Conservation (phyloP, 163 green algal species). For the Prototheca wickerhamii region DNA sequence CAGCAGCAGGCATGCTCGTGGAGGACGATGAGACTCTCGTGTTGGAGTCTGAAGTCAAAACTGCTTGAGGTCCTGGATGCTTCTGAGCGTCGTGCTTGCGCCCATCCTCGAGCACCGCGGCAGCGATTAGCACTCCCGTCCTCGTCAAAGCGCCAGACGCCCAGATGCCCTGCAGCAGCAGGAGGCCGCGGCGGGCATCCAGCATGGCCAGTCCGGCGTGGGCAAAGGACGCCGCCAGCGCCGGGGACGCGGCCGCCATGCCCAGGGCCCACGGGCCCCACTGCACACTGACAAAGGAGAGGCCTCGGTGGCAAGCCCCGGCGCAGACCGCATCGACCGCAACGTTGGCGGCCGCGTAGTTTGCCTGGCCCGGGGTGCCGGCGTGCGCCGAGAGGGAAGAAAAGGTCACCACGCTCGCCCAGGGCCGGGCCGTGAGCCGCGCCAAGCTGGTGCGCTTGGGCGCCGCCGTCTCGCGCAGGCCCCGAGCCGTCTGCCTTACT, state of each 20-base stretch:
- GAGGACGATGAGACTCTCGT: too few relatives aligned
- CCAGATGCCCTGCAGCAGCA: constrained; percentile 16
- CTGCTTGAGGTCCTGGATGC: neutral
- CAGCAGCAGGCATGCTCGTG: neutral
- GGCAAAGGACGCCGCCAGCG: constrained; percentile 11
- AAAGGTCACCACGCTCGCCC: neutral
- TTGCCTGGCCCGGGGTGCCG: constrained; percentile 60
- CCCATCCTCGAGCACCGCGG: neutral
- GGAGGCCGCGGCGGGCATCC: constrained; percentile 3
- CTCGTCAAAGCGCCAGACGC: neutral
- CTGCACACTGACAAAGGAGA: constrained; percentile 42
- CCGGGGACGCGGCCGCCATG: constrained; percentile 46
- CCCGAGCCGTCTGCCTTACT: constrained; percentile 15
- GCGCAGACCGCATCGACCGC: constrained; percentile 30
- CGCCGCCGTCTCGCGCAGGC: constrained; percentile 26
- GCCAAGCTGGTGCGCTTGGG: constrained; percentile 35
- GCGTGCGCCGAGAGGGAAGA: constrained; percentile 21
- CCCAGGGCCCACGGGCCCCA: constrained; percentile 68
- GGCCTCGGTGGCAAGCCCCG: neutral
- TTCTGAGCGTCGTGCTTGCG: too few relatives aligned
- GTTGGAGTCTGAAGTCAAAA: neutral
- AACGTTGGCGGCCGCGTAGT: constrained; percentile 76
- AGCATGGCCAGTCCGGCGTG: constrained; percentile 22
- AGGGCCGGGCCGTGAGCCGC: neutral
- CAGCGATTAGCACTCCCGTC: neutral